phyloP scores from a whole-genome alignment of 768 basidiomycete genomes.

The Hemileccinum impolitum region DNA sequence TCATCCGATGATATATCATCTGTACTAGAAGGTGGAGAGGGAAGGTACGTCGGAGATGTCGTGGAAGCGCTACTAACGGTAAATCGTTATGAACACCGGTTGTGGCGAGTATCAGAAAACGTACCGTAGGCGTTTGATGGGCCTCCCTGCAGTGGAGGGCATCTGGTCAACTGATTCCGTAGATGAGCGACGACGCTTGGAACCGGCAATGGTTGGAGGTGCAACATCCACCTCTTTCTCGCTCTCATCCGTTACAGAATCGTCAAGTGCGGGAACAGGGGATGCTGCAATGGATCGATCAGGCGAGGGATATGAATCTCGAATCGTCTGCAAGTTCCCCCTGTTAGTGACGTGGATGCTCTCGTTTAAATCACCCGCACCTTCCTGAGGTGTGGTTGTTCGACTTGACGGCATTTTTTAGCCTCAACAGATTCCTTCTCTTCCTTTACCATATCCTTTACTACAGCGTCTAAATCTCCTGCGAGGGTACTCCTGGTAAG shows the following conservation, averaged over 20 bases:
- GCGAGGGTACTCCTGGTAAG: constrained; percentile 28
- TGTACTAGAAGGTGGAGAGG: constrained; percentile 14
- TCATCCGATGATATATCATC: neutral
- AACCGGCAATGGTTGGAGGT: constrained; percentile 16
- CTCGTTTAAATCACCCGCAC: neutral
- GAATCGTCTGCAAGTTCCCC: neutral
- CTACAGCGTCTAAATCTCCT: constrained; percentile 24
- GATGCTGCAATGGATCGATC: constrained; percentile 3
- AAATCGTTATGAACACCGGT: neutral
- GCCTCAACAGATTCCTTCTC: neutral
- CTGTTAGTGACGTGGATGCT: neutral
- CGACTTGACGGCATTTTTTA: neutral
- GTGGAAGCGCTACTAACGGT: neutral
- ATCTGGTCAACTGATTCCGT: neutral
- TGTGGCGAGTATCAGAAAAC: neutral
- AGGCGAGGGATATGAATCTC: constrained; percentile 18
- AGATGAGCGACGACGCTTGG: constrained; percentile 18
- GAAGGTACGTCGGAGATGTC: constrained; percentile 3
- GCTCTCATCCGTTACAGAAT: constrained; percentile 10
- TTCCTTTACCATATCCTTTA: constrained; percentile 27
- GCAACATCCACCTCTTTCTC: constrained; percentile 13
- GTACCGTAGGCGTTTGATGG: constrained; percentile 25
- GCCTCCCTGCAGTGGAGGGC: neutral
- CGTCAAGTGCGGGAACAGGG: constrained; percentile 8
- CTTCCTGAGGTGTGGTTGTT: neutral